These are phyloP conservation scores for Diospyros kaki DNA, from an alignment of 148 eudicot species.

Conservation along the genomic window DNA sequence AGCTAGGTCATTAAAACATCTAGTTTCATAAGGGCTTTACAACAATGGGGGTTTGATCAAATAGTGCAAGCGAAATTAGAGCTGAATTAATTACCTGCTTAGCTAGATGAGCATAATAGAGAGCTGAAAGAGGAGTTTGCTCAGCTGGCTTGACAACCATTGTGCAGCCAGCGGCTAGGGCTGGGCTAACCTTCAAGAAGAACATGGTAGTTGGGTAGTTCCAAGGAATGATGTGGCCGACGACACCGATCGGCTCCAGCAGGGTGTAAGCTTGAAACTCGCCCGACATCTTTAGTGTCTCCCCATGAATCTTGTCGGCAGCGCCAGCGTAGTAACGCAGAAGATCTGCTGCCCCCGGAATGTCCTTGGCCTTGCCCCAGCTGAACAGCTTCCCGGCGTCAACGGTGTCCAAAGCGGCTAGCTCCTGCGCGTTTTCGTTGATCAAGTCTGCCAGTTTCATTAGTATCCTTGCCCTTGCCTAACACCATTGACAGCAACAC, in stretches of 20 bases:
- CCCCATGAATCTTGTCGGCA: constrained; percentile 89
- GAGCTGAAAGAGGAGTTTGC: constrained; percentile 71
- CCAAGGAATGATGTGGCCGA: constrained; percentile 81
- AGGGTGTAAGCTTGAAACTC: constrained; percentile 70
- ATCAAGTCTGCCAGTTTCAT: constrained; percentile 51
- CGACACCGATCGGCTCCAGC: constrained; percentile 76
- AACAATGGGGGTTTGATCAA: not conserved
- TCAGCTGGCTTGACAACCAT: constrained; percentile 88
- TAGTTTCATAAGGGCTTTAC: not conserved
- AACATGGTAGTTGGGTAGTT: constrained; percentile 66
- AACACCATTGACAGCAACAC: constrained; percentile 15
- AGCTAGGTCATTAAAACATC: not conserved
- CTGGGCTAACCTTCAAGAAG: constrained; percentile 63
- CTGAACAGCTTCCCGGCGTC: constrained; percentile 69
- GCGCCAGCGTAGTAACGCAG: constrained; percentile 78
- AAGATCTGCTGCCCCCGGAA: constrained; percentile 38
- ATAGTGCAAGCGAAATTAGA: not conserved
- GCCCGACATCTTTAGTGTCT: constrained; percentile 66
- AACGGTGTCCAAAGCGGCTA: constrained; percentile 44
- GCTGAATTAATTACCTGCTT: constrained; percentile 42
- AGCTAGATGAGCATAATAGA: constrained; percentile 67
- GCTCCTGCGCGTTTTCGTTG: constrained; percentile 37
- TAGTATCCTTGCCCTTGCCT: constrained; percentile 47
- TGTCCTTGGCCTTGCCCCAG: constrained; percentile 39
- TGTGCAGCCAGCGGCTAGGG: constrained; percentile 83